phyloP scores from a whole-genome alignment of 768 basidiomycete genomes.

The Pleurotus eryngii region DNA sequence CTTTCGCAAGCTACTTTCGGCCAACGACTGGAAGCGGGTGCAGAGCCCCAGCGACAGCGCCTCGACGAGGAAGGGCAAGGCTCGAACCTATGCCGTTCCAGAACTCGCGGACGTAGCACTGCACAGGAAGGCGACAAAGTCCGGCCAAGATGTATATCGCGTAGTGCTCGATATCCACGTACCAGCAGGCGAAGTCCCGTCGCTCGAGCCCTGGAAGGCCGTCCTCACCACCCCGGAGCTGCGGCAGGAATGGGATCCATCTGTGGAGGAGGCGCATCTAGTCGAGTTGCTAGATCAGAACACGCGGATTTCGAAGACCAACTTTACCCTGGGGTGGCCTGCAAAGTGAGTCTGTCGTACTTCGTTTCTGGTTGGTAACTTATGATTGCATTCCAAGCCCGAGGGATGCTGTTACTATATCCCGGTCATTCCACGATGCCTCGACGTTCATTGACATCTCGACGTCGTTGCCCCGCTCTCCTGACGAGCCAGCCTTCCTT shows the following conservation, averaged over 20 bases:
- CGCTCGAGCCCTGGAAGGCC: constrained; percentile 78
- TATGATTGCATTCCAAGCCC: constrained; percentile 51
- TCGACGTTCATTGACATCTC: constrained; percentile 86
- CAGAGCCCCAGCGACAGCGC: constrained; percentile 38
- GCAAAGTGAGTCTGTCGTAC: constrained; percentile 66
- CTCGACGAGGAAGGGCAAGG: constrained; percentile 59
- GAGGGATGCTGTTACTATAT: constrained; percentile 91
- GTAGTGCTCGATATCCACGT: constrained; percentile 71
- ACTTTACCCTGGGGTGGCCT: constrained; percentile 94
- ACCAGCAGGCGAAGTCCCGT: constrained; percentile 51
- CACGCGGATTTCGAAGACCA: constrained; percentile 85
- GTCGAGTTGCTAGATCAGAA: constrained; percentile 84
- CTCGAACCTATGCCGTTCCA: constrained; percentile 45
- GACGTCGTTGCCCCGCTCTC: constrained; percentile 88
- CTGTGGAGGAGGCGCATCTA: constrained; percentile 80
- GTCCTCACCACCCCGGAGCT: constrained; percentile 84
- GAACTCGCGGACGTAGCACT: constrained; percentile 73
- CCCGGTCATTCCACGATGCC: constrained; percentile 76
- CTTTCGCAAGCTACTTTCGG: constrained; percentile 72
- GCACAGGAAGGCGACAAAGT: constrained; percentile 66
- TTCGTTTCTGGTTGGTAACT: not conserved
- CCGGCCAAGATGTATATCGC: constrained; percentile 76
- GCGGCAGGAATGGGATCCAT: constrained; percentile 89
- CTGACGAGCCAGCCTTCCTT: constrained; percentile 88
- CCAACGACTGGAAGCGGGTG: constrained; percentile 81